These are phyloP conservation scores for Pleurotus cornucopiae DNA, from an alignment of 768 basidiomycete genomes.

Conservation along the genomic window DNA sequence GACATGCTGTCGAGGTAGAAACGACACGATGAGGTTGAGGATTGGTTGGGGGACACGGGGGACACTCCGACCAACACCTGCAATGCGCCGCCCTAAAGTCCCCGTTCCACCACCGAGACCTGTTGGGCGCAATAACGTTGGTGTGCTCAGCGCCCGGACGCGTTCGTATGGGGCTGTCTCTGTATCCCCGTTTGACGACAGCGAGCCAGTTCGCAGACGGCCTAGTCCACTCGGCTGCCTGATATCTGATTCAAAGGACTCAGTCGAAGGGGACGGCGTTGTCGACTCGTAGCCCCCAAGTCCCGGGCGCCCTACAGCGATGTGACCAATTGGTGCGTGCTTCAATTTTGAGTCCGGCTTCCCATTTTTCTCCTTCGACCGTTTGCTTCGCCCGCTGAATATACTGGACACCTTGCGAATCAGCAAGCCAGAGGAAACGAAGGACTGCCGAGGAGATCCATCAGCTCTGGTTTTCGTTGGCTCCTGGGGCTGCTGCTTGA, in stretches of 20 bases:
- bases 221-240: slow-evolving; percentile 6
- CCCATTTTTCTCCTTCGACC: not conserved
- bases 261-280: slow-evolving; percentile 5
- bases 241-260: slow-evolving; percentile 7
- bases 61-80: not conserved
- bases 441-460: slow-evolving; percentile 3
- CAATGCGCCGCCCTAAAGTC: not conserved
- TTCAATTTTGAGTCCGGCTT: not conserved
- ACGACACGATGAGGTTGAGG: slow-evolving; percentile 11
- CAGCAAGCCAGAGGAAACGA: slow-evolving; percentile 10
- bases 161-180: not conserved
- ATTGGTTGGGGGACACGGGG: not conserved
- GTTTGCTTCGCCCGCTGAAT: slow-evolving; percentile 16
- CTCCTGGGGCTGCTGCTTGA: not conserved
- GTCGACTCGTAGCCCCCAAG: not conserved
- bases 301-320: slow-evolving; percentile 1
- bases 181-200: not conserved
- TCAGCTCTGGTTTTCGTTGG: not conserved
- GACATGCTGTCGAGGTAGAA: slow-evolving; percentile 26
- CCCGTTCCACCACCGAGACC: not conserved
- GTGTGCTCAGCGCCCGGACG: slow-evolving; percentile 3
- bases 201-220: slow-evolving; percentile 3
- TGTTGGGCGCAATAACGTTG: not conserved
- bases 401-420: slow-evolving; percentile 22
- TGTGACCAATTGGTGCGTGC: slow-evolving; percentile 5